A percentile compares a stretch with the other conserved stretches of the same genome.
Evolutionary conservation across 2,329 filamentous ascomycete genomes (phyloP).

Genomic region (Penicillium sp.): DNA sequence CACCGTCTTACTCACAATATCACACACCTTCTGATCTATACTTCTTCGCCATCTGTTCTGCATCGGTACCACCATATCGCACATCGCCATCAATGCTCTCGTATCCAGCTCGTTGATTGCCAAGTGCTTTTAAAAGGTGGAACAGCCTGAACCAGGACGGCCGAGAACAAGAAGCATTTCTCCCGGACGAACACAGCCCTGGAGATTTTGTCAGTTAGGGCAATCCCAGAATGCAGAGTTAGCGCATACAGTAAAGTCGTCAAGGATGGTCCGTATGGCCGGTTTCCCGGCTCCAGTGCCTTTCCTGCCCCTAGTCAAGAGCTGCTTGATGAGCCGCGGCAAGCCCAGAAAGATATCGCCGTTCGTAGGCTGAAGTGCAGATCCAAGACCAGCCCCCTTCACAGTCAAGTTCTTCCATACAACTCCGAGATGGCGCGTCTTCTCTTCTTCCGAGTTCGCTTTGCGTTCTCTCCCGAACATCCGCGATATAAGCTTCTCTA

Average conservation of each 20-base stretch:
- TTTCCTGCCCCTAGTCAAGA: constrained; percentile 37
- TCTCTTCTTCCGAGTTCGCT: constrained; percentile 64
- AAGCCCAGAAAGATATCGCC: constrained; percentile 54
- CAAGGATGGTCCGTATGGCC: constrained; percentile 62
- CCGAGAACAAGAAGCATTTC: constrained; percentile 43
- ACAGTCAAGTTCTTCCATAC: constrained; percentile 68
- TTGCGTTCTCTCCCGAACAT: constrained; percentile 67
- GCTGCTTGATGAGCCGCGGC: constrained; percentile 46
- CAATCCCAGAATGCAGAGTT: background rate
- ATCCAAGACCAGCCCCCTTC: constrained; percentile 64
- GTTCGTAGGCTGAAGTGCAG: constrained; percentile 56
- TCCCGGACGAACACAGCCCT: constrained; percentile 41
- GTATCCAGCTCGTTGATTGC: constrained; percentile 63
- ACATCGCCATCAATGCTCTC: constrained; percentile 55
- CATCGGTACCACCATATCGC: constrained; percentile 54
- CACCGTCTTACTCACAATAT: background rate
- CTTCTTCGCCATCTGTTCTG: constrained; percentile 49
- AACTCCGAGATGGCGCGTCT: constrained; percentile 65
- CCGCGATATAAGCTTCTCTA: constrained; percentile 57
- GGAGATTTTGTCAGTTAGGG: constrained; percentile 1
- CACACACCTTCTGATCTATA: constrained; percentile 44
- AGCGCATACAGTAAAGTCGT: constrained; percentile 52
- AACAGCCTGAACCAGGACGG: constrained; percentile 55
- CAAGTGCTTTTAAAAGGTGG: constrained; percentile 81
- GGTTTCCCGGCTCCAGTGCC: constrained; percentile 35